phyloP scores from a whole-genome alignment of 2,329 filamentous ascomycete species.

The Aspergillus latus region DNA sequence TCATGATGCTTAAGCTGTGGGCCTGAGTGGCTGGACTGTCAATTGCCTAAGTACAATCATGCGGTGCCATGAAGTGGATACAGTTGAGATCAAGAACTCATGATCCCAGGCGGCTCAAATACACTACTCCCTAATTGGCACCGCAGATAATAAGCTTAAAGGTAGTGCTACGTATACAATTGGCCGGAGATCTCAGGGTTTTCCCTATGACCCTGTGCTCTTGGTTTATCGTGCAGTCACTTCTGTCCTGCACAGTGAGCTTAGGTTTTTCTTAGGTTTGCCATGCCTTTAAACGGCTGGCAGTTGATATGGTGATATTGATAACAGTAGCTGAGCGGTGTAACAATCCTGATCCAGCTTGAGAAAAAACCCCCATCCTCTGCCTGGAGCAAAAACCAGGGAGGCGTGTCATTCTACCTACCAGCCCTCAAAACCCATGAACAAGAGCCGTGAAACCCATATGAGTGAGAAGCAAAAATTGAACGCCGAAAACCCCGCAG shows the following conservation, averaged over 20 bases:
- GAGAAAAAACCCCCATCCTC: conserved; percentile 24
- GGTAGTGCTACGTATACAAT: background rate
- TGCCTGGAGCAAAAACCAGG: conserved; percentile 17
- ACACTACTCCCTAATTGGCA: conserved; percentile 4
- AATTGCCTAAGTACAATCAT: background rate
- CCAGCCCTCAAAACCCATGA: conserved; percentile 29
- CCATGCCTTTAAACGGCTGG: conserved; percentile 20
- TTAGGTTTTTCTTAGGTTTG: conserved; percentile 17
- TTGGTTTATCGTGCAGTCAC: background rate
- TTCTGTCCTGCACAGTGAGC: background rate
- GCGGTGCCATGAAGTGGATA: conserved; percentile 15
- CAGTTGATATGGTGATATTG: conserved; percentile 27
- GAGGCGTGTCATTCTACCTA: conserved; percentile 28
- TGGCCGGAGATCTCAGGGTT: background rate
- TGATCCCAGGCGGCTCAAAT: background rate
- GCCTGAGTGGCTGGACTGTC: background rate
- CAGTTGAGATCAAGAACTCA: conserved; percentile 2
- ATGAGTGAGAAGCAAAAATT: conserved; percentile 26
- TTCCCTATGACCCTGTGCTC: background rate
- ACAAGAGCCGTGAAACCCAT: conserved; percentile 34
- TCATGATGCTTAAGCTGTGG: conserved; percentile 2
- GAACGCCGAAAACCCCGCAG: conserved; percentile 44
- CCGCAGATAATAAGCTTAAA: background rate
- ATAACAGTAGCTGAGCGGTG: conserved; percentile 22
- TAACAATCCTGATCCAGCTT: conserved; percentile 20